A percentile compares a stretch with the other conserved stretches of the same genome.
These are phyloP conservation scores for Camelina hispida DNA, from an alignment of 345 rosid species.

Conservation along the genomic window DNA sequence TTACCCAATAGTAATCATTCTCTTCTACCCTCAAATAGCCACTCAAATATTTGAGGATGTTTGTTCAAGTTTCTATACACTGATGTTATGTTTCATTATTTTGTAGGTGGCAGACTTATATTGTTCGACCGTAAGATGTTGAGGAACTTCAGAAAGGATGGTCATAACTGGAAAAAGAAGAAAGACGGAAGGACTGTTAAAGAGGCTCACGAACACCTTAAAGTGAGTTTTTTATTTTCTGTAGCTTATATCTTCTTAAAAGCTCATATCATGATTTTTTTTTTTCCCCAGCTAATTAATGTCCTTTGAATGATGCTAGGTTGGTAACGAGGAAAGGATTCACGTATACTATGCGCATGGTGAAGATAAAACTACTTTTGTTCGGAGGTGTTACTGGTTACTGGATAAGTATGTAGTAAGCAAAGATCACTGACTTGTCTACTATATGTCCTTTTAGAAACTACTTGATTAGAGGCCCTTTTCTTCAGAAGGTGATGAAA, in stretches of 20 bases:
- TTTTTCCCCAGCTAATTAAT: background rate
- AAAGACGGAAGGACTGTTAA: slow-evolving; percentile 96
- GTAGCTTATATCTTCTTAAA: background rate
- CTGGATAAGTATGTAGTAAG: slow-evolving; percentile 83
- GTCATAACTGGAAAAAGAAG: slow-evolving; percentile 99
- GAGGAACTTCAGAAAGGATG: slow-evolving; percentile 96
- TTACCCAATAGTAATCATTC: slow-evolving; percentile 71
- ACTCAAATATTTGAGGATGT: background rate
- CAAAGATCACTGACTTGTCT: slow-evolving; percentile 30
- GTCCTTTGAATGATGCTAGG: slow-evolving; percentile 50
- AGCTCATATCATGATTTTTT: slow-evolving; percentile 12
- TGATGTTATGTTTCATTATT: slow-evolving; percentile 3
- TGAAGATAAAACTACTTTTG: slow-evolving; percentile 84
- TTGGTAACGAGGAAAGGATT: slow-evolving; percentile 93
- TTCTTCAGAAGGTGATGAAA: slow-evolving; percentile 8
- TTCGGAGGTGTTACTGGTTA: slow-evolving; percentile 99
- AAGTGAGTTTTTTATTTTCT: slow-evolving; percentile 54
- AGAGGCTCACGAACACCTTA: slow-evolving; percentile 99
- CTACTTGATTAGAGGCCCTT: slow-evolving; percentile 14
- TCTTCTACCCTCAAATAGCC: background rate
- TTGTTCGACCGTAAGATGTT: slow-evolving; percentile 95
- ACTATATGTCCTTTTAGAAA: slow-evolving; percentile 10
- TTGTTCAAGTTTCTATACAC: background rate
- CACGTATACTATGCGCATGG: slow-evolving; percentile 99
- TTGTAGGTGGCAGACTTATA: slow-evolving; percentile 75